Base-by-base conservation (phyloP, 768 basidiomycete genomes). In the Mycena haematopus region DNA sequence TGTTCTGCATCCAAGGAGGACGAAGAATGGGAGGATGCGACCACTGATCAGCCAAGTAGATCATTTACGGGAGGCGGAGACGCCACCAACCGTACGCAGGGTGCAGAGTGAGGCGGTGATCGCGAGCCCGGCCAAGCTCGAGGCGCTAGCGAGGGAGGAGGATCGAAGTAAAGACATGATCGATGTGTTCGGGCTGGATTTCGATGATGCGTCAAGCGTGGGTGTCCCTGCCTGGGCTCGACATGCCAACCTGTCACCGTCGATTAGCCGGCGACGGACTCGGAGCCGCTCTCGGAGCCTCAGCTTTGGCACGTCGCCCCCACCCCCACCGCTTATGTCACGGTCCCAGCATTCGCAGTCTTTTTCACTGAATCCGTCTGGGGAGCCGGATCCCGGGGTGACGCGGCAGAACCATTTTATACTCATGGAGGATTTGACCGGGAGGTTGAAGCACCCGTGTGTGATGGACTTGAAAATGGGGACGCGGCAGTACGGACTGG, bases 381-480 rank as follows among this genome's bases (percentile, higher is more conserved):
- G 73, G 62, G 80, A 80, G 59, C 56, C 68, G 14, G 78, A 84
- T 54, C 76, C 80, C 35, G 73, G 81, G 50, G 78, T 90, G 50
- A 88, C 94, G 8, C 87, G 96, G 14, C 96, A 97, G 75, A 95
- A 97, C 72, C 92, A 98, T 73, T 99, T 99, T 72, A 97, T 99
- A 69, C 84, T 99, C 68, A 97, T 99, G 95, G 97, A 99, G 76
- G 97, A 99, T 72, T 80, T 99, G 51, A 99, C 97, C 2, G 97
- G 97, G 25, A 81, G 91, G 35, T 76, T 97, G 71, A 96, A 92
- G 76, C 86, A 84, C 52, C 93, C 97, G 10, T 99, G 97, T 71
- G 96, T 99, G 44, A 86, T 99, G 70, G 97, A 99, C 76, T 80
- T 99, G 69, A 99, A 99, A 81, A 99, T 99, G 97, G 97, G 97